Conservation (phyloP, 2,329 filamentous ascomycete genomes). For the Stachybotrys chartarum region DNA sequence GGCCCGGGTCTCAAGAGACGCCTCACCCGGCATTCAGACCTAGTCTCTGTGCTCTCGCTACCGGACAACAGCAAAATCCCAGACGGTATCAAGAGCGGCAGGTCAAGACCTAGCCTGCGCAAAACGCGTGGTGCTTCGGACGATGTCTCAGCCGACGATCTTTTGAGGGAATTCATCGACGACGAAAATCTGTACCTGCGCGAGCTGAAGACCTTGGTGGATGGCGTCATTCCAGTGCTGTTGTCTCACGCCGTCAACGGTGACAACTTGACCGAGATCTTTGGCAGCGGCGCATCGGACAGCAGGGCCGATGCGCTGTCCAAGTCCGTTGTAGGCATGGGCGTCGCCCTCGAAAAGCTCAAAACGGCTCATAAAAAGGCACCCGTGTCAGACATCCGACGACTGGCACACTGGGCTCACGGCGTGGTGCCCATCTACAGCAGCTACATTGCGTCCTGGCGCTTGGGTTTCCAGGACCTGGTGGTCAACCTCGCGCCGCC, state of each 20-base stretch:
- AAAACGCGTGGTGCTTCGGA: constrained; percentile 61
- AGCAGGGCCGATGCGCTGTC: constrained; percentile 57
- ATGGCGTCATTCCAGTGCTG: constrained; percentile 90
- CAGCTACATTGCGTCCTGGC: constrained; percentile 82
- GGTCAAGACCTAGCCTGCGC: constrained; percentile 71
- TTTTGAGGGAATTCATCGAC: constrained; percentile 71
- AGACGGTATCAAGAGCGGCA: constrained; percentile 59
- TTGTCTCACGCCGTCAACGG: constrained; percentile 76
- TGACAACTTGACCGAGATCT: constrained; percentile 58
- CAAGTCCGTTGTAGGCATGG: constrained; percentile 90
- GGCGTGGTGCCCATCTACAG: constrained; percentile 71
- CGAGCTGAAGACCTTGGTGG: constrained; percentile 86
- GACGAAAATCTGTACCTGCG: constrained; percentile 86
- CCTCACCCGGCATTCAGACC: constrained; percentile 84
- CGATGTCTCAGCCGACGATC: constrained; percentile 63
- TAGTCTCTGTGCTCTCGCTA: constrained; percentile 85
- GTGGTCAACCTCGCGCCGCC: constrained; percentile 85
- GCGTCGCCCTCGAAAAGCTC: constrained; percentile 77
- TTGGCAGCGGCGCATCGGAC: constrained; percentile 46
- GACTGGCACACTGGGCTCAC: constrained; percentile 75
- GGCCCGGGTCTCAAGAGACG: constrained; percentile 59
- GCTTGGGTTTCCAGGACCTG: constrained; percentile 88
- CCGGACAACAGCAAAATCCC: constrained; percentile 50
- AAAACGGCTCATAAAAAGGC: constrained; percentile 74
- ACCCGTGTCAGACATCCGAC: constrained; percentile 63